These are phyloP conservation scores for Puccinia horiana DNA, from an alignment of 1,284 basidiomycete species.

Conservation along the genomic window DNA sequence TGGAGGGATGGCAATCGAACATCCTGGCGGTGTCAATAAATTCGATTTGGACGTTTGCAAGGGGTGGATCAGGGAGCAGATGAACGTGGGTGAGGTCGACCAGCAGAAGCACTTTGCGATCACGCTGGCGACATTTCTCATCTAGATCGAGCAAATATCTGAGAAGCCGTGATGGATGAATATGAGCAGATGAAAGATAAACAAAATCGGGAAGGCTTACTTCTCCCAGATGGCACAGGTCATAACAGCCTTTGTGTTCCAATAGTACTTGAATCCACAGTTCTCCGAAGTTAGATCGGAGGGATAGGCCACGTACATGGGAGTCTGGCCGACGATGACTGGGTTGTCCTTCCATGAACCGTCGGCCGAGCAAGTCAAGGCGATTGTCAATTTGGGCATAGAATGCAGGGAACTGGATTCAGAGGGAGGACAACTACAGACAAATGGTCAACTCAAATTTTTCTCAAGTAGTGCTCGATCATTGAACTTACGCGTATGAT, in stretches of 20 bases:
- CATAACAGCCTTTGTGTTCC: constrained; percentile 42
- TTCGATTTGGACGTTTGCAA: constrained; percentile 37
- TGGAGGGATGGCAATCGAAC: constrained; percentile 8
- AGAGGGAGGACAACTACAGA: constrained; percentile 32
- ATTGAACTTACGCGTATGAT: constrained; percentile 28
- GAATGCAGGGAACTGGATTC: constrained; percentile 6
- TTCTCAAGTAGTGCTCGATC: background rate
- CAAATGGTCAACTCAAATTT: background rate
- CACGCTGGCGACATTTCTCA: constrained; percentile 34
- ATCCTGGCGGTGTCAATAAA: constrained; percentile 42
- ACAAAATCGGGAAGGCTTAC: background rate
- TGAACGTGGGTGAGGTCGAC: constrained; percentile 31
- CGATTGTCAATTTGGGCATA: constrained; percentile 34
- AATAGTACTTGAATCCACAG: constrained; percentile 32
- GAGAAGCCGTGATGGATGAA: background rate
- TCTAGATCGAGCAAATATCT: constrained; percentile 40
- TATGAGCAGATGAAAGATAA: background rate
- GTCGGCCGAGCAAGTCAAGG: constrained; percentile 44
- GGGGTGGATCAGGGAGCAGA: constrained; percentile 32
- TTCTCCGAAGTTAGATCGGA: constrained; percentile 8
- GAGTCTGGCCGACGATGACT: constrained; percentile 34
- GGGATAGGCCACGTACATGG: constrained; percentile 33
- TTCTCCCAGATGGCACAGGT: constrained; percentile 46
- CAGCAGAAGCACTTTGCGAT: constrained; percentile 34
- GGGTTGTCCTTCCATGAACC: constrained; percentile 44